Percentiles rank a stretch among this genome's conserved stretches.
phyloP scores from a whole-genome alignment of 768 basidiomycete genomes.

The Lepiota venenata region DNA sequence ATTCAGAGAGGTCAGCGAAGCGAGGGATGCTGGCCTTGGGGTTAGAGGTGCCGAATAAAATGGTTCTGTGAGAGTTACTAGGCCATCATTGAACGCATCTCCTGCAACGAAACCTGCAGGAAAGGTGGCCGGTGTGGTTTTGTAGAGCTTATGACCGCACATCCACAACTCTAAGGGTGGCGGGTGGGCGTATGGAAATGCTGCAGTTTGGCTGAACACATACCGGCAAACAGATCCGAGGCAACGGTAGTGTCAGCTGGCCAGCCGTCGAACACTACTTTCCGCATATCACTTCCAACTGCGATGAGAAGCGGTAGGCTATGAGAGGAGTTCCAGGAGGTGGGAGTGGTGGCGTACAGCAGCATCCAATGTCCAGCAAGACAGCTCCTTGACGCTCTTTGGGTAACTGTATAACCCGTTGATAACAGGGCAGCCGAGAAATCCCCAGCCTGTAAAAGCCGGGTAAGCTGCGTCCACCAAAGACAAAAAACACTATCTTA shows the following conservation, averaged over 20 bases:
- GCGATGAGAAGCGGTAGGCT: not conserved
- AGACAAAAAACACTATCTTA: conserved; percentile 5
- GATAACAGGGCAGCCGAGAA: conserved; percentile 28
- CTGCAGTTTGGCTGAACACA: not conserved
- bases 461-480: not conserved
- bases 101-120: conserved; percentile 54
- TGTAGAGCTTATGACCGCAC: conserved; percentile 57
- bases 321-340: not conserved
- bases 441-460: conserved; percentile 23
- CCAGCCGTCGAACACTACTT: conserved; percentile 35
- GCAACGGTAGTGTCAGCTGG: conserved; percentile 30
- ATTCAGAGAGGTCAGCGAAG: conserved; percentile 20
- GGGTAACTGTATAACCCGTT: conserved; percentile 24
- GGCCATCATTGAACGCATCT: conserved; percentile 43
- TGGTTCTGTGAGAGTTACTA: conserved; percentile 30
- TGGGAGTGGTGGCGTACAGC: conserved; percentile 26
- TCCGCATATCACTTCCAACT: conserved; percentile 40
- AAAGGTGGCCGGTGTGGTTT: conserved; percentile 44
- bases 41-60: conserved; percentile 11
- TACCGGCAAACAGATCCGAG: conserved; percentile 32
- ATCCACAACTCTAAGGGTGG: conserved; percentile 49
- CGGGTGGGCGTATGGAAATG: not conserved
- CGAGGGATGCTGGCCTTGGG: conserved; percentile 9
- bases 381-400: conserved; percentile 26
- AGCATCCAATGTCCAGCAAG: conserved; percentile 39